phyloP scores from a whole-genome alignment of 371 early-diverging fungal genomes.

The Coemansia sp. region DNA sequence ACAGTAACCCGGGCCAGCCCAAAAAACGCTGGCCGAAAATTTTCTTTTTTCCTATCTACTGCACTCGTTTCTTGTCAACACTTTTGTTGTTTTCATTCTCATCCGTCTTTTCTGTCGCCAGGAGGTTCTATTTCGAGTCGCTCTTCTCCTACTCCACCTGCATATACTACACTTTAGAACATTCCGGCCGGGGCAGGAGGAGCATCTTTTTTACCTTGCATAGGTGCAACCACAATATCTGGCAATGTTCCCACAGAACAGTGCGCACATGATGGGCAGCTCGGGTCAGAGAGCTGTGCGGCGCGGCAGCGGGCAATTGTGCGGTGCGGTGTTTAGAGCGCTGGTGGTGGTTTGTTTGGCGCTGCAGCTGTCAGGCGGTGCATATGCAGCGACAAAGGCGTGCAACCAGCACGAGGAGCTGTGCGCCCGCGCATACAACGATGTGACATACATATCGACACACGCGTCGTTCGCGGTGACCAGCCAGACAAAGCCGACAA shows the following conservation, averaged over 20 bases:
- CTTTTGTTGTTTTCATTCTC: slow-evolving; percentile 3
- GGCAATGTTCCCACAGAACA: neutral
- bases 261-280: slow-evolving; percentile 6
- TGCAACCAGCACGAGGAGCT: slow-evolving; percentile 48
- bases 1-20: neutral
- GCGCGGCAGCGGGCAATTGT: slow-evolving; percentile 19
- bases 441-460: slow-evolving; percentile 33
- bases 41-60: slow-evolving; percentile 1
- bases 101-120: neutral
- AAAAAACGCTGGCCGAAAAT: neutral
- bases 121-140: neutral
- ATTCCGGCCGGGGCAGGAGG: too few relatives aligned
- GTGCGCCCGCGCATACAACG: slow-evolving; percentile 43
- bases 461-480: slow-evolving; percentile 43
- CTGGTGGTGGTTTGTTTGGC: slow-evolving; percentile 1
- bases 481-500: slow-evolving; percentile 8
- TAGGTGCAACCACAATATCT: neutral
- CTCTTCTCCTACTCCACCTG: too few relatives aligned
- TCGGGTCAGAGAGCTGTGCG: slow-evolving; percentile 1
- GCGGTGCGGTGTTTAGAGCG: neutral
- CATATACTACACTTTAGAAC: too few relatives aligned
- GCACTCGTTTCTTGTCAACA: slow-evolving; percentile 5
- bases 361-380: slow-evolving; percentile 10
- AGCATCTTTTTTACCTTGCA: too few relatives aligned
- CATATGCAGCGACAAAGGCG: slow-evolving; percentile 5